Base-by-base conservation (phyloP, 2,329 filamentous ascomycete species). In the Didymella sp. region DNA sequence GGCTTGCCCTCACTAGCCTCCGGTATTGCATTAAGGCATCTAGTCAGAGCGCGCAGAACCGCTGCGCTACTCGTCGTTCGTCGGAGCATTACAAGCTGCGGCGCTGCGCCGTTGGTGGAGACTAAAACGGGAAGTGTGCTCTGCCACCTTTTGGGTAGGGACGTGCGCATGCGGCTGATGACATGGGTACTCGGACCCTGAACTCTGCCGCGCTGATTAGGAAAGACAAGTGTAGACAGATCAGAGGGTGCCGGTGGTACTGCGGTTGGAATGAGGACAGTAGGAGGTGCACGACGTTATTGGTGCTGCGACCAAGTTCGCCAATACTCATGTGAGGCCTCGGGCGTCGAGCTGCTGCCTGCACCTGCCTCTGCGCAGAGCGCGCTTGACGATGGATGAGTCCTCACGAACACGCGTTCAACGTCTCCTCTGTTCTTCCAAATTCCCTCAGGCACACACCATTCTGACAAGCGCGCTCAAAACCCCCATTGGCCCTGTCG, bases 401-500 rank as follows among this genome's bases (percentile, higher is more conserved):
- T 51, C 33, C 41, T 52, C 19, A 17, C 21, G 31, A 51, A 51
- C 48, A 50, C 33, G 35, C 30, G 42, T 48, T 48, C 53, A 17
- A 46, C 37, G 28, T 49, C 42, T 21, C 17, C 33, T 35, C 33
- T 37, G n/a, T 37, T 37, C 40, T 9, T 42, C 55, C 21, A 24
- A 56, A 43, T 43, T 52, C 38, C 47, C 52, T 38, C 47, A 49
- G 52, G 47, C 54, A 57, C 51, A 60, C 37, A 21, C 17, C 6
- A 21, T 22, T 49, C 50, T 45, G 46, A 60, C 55, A 59, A 60
- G 49, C 54, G 58, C 60, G 48, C 38, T 25, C 12, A n/a, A 9
- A 15, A 19, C 22, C 25, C 17, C 31, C 27, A 73, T 72, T 71
- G 67, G 69, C 45, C 46, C 41, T 48, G 43, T 51, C 33, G 43